phyloP scores from a whole-genome alignment of 371 early-diverging fungal species.

The Mortierella sp. region DNA sequence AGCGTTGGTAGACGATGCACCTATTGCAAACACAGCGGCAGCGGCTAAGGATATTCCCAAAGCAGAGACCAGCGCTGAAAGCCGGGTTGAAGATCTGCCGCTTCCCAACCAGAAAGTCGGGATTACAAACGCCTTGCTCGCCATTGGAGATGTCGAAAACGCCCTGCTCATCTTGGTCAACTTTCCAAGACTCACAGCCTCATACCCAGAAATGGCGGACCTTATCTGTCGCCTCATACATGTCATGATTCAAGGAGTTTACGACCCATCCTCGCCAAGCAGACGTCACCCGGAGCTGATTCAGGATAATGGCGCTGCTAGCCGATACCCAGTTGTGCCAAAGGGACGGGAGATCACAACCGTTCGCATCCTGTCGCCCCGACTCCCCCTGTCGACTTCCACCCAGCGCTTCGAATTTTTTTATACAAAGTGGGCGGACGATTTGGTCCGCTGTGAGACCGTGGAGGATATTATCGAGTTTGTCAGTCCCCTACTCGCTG shows the following conservation, averaged over 20 bases:
- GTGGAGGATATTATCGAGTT: conserved; percentile 60
- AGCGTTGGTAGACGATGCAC: conserved; percentile 60
- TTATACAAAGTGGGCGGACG: conserved; percentile 69
- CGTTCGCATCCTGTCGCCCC: conserved; percentile 27
- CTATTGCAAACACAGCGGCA: conserved; percentile 3
- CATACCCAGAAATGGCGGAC: conserved; percentile 73
- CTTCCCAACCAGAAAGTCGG: conserved; percentile 74
- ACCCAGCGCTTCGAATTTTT: conserved; percentile 68
- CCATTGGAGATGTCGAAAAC: conserved; percentile 74
- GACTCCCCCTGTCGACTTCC: conserved; percentile 40
- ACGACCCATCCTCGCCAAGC: conserved; percentile 60
- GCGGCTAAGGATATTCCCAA: conserved; percentile 20
- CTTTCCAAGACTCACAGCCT: conserved; percentile 69
- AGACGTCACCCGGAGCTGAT: conserved; percentile 24
- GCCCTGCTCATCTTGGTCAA: conserved; percentile 68
- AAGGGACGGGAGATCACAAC: conserved; percentile 22
- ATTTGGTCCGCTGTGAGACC: conserved; percentile 57
- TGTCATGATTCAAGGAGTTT: conserved; percentile 68
- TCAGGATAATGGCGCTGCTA: conserved; percentile 25
- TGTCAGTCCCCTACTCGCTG: conserved; percentile 64
- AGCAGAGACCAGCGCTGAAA: conserved; percentile 23
- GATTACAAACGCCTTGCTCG: conserved; percentile 71
- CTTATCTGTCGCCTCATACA: conserved; percentile 73
- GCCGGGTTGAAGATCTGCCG: conserved; percentile 14
- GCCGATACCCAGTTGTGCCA: conserved; percentile 23